These are phyloP conservation scores for Amanita molliuscula DNA, from an alignment of 768 basidiomycete genomes.

Conservation along the genomic window DNA sequence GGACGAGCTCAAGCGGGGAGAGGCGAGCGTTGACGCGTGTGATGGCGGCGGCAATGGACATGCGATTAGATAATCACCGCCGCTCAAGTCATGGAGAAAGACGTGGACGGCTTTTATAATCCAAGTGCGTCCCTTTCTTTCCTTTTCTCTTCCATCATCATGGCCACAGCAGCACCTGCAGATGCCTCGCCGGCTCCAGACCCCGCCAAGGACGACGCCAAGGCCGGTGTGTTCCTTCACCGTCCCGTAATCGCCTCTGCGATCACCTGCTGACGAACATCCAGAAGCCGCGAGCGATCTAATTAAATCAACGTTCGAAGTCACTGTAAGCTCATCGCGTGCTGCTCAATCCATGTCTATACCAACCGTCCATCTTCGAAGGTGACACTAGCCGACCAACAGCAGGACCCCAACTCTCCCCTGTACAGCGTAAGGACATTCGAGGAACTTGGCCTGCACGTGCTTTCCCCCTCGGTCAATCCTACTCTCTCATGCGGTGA, in stretches of 20 bases:
- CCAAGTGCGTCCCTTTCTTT: slow-evolving; percentile 29
- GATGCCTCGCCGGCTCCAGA: not conserved
- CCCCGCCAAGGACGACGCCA: slow-evolving; percentile 12
- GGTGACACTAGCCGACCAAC: slow-evolving; percentile 97
- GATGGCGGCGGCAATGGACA: not conserved
- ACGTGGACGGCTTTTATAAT: slow-evolving; percentile 73
- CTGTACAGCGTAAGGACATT: slow-evolving; percentile 90
- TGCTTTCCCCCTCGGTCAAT: slow-evolving; percentile 8
- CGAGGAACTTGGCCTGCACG: slow-evolving; percentile 91
- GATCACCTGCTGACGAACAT: not conserved
- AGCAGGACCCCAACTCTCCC: slow-evolving; percentile 93
- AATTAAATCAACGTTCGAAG: slow-evolving; percentile 74
- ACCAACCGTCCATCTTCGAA: slow-evolving; percentile 17
- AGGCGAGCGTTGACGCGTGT: not conserved
- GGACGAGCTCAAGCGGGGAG: slow-evolving; percentile 35
- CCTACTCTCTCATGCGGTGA: not conserved
- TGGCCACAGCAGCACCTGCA: not conserved
- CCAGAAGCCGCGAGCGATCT: slow-evolving; percentile 41
- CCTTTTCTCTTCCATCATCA: not conserved
- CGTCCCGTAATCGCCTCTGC: not conserved
- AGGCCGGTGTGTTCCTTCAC: slow-evolving; percentile 12
- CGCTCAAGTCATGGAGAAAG: slow-evolving; percentile 42
- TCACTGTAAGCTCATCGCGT: slow-evolving; percentile 41
- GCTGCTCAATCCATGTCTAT: slow-evolving; percentile 6
- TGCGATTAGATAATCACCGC: slow-evolving; percentile 9